phyloP scores from a whole-genome alignment of 148 eudicot genomes.

The Pharnaceum exiguum region DNA sequence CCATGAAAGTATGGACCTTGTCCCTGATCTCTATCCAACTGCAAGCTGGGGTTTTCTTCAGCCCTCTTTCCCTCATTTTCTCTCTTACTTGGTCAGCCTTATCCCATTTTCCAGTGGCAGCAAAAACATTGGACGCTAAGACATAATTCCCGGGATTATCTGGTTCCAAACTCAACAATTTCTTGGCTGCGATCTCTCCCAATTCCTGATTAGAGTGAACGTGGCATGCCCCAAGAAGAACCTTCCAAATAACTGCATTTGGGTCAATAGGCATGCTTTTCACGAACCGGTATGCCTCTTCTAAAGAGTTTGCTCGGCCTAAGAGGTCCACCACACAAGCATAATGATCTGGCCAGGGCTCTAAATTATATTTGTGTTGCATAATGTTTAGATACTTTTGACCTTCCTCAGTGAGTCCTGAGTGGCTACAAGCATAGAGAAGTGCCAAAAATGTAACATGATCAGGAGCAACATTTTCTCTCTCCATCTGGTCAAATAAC shows the following conservation, averaged over 20 bases:
- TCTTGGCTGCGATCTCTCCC: slow-evolving; percentile 59
- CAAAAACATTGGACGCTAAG: slow-evolving; percentile 67
- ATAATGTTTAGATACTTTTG: slow-evolving; percentile 40
- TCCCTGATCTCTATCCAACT: slow-evolving; percentile 84
- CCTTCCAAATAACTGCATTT: slow-evolving; percentile 57
- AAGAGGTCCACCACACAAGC: slow-evolving; percentile 87
- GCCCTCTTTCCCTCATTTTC: slow-evolving; percentile 54
- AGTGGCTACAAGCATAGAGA: slow-evolving; percentile 90
- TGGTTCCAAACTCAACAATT: slow-evolving; percentile 64
- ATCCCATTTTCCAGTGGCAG: slow-evolving; percentile 65
- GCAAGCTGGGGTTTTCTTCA: slow-evolving; percentile 89
- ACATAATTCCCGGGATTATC: slow-evolving; percentile 69
- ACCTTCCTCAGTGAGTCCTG: slow-evolving; percentile 66
- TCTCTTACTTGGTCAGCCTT: slow-evolving; percentile 55
- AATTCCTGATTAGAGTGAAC: slow-evolving; percentile 47
- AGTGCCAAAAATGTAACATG: slow-evolving; percentile 76
- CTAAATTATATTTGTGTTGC: slow-evolving; percentile 44
- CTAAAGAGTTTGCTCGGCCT: slow-evolving; percentile 70
- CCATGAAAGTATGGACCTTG: slow-evolving; percentile 61
- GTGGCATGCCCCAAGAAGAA: slow-evolving; percentile 79
- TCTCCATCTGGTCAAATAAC: slow-evolving; percentile 53
- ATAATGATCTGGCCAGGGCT: slow-evolving; percentile 88
- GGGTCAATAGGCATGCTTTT: slow-evolving; percentile 58
- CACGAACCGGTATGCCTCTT: slow-evolving; percentile 71
- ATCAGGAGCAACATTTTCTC: slow-evolving; percentile 49